Evolutionary conservation across 2,329 filamentous ascomycete species (phyloP).

Genomic region (Simplicillium aogashimaense): DNA sequence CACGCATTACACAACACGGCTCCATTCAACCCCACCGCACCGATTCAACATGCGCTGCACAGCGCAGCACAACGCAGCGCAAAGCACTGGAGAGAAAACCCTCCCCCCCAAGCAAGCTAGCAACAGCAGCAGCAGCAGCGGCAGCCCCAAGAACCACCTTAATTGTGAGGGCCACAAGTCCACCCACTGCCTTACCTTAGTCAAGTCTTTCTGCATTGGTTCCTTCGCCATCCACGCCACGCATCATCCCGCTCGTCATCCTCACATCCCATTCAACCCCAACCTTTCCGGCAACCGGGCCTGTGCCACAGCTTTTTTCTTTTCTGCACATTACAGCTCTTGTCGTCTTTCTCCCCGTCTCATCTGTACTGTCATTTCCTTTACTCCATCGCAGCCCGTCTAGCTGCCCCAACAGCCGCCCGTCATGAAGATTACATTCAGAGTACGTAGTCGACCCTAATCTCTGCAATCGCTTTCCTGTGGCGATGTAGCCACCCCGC

Average conservation of each 20-base stretch:
- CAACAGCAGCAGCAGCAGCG: no score
- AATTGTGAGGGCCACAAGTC: no score
- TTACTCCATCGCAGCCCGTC: constrained; percentile 1
- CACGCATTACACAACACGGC: no score
- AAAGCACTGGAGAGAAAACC: no score
- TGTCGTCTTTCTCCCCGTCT: not conserved
- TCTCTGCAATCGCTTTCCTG: not conserved
- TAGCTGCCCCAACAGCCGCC: constrained; percentile 22
- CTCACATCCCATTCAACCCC: constrained; percentile 1
- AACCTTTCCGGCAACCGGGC: constrained; percentile 1
- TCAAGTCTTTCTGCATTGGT: no score
- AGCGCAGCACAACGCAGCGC: no score
- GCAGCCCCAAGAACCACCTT: constrained; percentile 1
- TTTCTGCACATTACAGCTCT: not conserved
- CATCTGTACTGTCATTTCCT: not conserved
- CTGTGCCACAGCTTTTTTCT: not conserved
- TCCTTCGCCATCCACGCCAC: no score
- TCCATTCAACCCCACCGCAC: no score
- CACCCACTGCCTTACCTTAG: no score
- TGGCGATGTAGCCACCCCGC: not conserved
- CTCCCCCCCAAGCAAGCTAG: no score
- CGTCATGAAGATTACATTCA: constrained; percentile 61
- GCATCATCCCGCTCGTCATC: not conserved
- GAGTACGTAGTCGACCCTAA: constrained; percentile 32
- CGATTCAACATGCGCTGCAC: no score